Evolutionary conservation across 768 basidiomycete genomes (phyloP), one percentile per base, ranked within the genome.

Genomic region (Favolaschia claudopus): DNA sequence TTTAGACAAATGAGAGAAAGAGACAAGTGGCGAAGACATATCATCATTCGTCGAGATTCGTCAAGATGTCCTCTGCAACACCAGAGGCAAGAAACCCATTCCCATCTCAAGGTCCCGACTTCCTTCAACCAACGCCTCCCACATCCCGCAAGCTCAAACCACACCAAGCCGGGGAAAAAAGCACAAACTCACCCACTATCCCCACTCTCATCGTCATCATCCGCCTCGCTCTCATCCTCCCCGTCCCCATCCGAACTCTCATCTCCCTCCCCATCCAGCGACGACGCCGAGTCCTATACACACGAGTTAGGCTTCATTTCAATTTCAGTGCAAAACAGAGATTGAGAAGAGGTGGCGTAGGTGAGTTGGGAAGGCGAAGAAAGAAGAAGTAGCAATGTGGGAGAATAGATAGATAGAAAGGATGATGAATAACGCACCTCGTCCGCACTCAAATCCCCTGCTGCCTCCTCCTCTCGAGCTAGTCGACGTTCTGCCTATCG

Each of bases 211-310:
- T 81, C 85, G 1, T 86, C 85, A 0, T 88, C 88, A 1, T 88
- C 87, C 0, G 87, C 87, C 0, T 87, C 88, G 0, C 84, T 86
- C 0, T 85, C 86, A 2, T 88, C 87, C 0, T 82, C 86, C 1
- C 78, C 86, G 1, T 80, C 85, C 0, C 79, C 84, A 0, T 85
- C 87, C 1, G 86, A 87, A 0, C 84, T 85, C 1, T 85, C 84
- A 32, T 84, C 86, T 20, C 83, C 83, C 25, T 86, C 89, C 0
- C 84, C 85, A 32, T 85, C 87, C 0, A 17, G 79, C 83, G 29
- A 79, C 82, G 3, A 79, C 78, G 40, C 77, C 72, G 38, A 82
- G 79, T 81, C 80, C 61, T 81, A 79, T 9, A 80, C 77, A 60
- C 77, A 76, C 0, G 69, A 75, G 17, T 79, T 77, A 20, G 81